Conservation (phyloP, 768 basidiomycete species). For the Basidioascus undulatus region DNA sequence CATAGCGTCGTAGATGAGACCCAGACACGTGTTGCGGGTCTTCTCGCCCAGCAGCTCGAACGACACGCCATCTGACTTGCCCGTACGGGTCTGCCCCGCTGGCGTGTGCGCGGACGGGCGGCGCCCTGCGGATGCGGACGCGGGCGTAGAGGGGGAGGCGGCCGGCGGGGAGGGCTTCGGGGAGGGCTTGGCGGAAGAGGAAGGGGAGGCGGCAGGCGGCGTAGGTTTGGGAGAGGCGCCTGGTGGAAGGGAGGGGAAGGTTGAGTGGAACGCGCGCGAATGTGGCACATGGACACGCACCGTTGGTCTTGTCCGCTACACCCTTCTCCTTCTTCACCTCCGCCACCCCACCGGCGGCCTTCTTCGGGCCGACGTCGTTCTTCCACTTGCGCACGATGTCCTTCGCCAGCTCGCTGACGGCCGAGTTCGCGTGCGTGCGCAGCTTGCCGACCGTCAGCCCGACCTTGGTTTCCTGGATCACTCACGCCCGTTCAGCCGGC, state of each 20-base stretch:
- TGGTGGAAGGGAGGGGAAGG: neutral
- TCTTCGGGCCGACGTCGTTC: slow-evolving; percentile 40
- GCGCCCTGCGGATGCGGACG: slow-evolving; percentile 1
- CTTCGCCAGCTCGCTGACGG: slow-evolving; percentile 60
- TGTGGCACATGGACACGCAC: neutral
- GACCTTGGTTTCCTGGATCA: slow-evolving; percentile 60
- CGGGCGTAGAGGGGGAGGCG: slow-evolving; percentile 21
- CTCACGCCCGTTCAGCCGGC: neutral
- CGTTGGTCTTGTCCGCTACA: no score
- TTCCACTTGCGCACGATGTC: slow-evolving; percentile 87
- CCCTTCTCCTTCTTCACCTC: no score
- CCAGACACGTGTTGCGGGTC: slow-evolving; percentile 64
- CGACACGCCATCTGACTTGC: slow-evolving; percentile 47
- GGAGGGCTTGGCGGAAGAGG: slow-evolving; percentile 8
- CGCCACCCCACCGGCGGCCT: no score
- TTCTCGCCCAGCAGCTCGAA: slow-evolving; percentile 34
- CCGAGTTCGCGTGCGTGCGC: slow-evolving; percentile 41
- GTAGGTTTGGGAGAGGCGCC: slow-evolving; percentile 14
- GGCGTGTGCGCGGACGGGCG: neutral
- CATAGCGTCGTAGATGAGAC: slow-evolving; percentile 77
- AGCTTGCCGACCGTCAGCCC: slow-evolving; percentile 83
- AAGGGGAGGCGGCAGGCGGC: slow-evolving; percentile 11
- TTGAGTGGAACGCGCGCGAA: neutral
- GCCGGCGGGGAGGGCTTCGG: slow-evolving; percentile 5
- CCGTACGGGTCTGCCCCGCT: slow-evolving; percentile 22